Base-by-base conservation (phyloP, 2,329 filamentous ascomycete genomes). In the Xylaria sp. region DNA sequence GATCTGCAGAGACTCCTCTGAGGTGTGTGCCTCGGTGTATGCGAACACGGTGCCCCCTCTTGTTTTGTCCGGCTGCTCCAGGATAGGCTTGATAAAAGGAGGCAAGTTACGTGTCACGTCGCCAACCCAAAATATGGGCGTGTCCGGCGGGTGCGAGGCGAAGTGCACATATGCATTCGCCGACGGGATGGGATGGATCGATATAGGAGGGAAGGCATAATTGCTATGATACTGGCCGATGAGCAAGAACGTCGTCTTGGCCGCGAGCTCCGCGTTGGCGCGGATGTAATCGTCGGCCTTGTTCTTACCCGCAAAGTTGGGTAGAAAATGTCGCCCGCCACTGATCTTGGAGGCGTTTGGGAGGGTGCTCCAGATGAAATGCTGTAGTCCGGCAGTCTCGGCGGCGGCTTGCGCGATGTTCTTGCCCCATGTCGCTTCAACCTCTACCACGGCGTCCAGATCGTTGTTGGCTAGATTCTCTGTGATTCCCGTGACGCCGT, bases 281-380 rank as follows among this genome's bases (percentile, higher is more conserved):
- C 63, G 63, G 40, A 65, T 63, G 55, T 55, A 65, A n/a, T 63
- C 55, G 40, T 65, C 60, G 19, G 60, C 55, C 23, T 57, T 45
- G 35, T 56, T 63, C 51, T 65, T 65, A 23, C 47, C 31, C 2
- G 25, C 33, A 19, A 52, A 43, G 50, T 65, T 63, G 7, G 14
- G n/a, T 1, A 60, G 50, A 31, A 15, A 40, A 25, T 43, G 59
- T 14, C 55, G 54, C 2, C 63, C 63, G 23, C 15, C 23, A 33
- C 63, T 65, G 55, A 63, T 63, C 45, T 62, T 17, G 8, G 33
- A 46, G 4, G 55, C 59, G 14, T 28, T 40, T 2, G 60, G 63
- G 5, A 65, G 63, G 17, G 63, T 63, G 46, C 63, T 65, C 63
- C 63, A 65, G 55, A 65, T 63, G 7, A 63, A 57, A 19, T 65